A percentile compares a stretch with the other conserved stretches of the same genome.
Conservation (phyloP, 345 rosid genomes). For the Lumnitzera racemosa region DNA sequence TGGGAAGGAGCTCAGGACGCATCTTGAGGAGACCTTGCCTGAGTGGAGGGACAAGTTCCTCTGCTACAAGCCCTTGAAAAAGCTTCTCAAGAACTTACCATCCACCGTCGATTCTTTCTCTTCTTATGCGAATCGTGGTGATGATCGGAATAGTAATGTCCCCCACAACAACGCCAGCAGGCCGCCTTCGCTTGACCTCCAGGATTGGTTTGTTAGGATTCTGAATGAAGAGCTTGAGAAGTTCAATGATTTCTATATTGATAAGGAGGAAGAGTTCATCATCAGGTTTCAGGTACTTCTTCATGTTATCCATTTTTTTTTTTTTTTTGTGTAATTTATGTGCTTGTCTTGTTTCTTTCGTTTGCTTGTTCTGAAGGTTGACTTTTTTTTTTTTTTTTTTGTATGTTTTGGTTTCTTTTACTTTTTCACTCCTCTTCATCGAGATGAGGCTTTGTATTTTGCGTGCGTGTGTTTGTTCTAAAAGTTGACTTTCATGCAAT, state of each 20-base stretch:
- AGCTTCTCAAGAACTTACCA: slow-evolving; percentile 66
- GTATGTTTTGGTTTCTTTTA: no score
- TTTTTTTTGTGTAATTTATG: neutral
- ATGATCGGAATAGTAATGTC: slow-evolving; percentile 12
- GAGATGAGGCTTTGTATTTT: neutral
- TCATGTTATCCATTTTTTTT: neutral
- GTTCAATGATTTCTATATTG: slow-evolving; percentile 84
- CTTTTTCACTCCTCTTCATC: neutral
- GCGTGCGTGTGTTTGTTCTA: neutral
- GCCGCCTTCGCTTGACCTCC: slow-evolving; percentile 29
- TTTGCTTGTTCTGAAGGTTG: neutral
- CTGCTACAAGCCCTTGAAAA: slow-evolving; percentile 82
- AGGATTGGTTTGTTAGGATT: slow-evolving; percentile 64
- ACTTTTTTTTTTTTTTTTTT: no score
- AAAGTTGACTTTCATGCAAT: no score
- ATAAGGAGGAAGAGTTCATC: slow-evolving; percentile 85
- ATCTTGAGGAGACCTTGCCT: slow-evolving; percentile 83
- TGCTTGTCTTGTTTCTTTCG: neutral
- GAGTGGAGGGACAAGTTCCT: slow-evolving; percentile 98
- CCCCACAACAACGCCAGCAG: slow-evolving; percentile 4
- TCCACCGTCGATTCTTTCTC: slow-evolving; percentile 13
- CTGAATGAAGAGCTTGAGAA: slow-evolving; percentile 87
- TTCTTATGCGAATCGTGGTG: slow-evolving; percentile 3
- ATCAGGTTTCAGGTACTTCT: slow-evolving; percentile 65
- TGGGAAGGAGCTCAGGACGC: slow-evolving; percentile 84